A percentile compares a stretch with the other conserved stretches of the same genome.
Conservation (phyloP, 2,329 filamentous ascomycete genomes). For the Colletotrichum trifolii region DNA sequence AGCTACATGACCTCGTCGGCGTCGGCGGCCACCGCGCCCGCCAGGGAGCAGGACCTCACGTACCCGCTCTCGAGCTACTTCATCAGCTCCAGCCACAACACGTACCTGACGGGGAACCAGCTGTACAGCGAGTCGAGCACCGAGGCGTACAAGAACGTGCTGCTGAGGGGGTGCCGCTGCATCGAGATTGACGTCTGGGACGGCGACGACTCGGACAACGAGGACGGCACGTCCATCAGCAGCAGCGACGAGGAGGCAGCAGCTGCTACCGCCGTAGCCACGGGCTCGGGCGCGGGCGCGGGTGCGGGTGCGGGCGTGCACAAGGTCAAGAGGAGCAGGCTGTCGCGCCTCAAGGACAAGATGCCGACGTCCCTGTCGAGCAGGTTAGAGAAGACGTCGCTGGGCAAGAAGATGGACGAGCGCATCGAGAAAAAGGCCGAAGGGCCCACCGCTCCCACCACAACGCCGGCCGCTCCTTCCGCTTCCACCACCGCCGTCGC, state of each 20-base stretch:
- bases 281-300: no score
- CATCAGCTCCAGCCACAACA: conserved; percentile 95
- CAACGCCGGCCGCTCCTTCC: not conserved
- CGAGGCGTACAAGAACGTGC: conserved; percentile 85
- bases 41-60: conserved; percentile 65
- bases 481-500: not conserved
- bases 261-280: no score
- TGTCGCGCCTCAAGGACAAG: conserved; percentile 71
- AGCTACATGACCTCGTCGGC: conserved; percentile 66
- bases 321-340: conserved; percentile 56
- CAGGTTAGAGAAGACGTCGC: conserved; percentile 60
- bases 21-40: conserved; percentile 55
- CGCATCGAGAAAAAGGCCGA: conserved; percentile 43
- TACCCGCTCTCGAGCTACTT: conserved; percentile 91
- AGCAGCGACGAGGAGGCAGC: conserved; percentile 59
- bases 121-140: conserved; percentile 88
- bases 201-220: conserved; percentile 78
- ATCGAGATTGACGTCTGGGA: conserved; percentile 98
- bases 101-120: conserved; percentile 90
- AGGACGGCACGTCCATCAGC: conserved; percentile 65
- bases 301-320: not conserved
- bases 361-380: conserved; percentile 55
- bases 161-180: conserved; percentile 87
- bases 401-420: conserved; percentile 55
- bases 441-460: not conserved